phyloP scores from a whole-genome alignment of 2,329 filamentous ascomycete genomes.

The Pseudodiploospora longispora region DNA sequence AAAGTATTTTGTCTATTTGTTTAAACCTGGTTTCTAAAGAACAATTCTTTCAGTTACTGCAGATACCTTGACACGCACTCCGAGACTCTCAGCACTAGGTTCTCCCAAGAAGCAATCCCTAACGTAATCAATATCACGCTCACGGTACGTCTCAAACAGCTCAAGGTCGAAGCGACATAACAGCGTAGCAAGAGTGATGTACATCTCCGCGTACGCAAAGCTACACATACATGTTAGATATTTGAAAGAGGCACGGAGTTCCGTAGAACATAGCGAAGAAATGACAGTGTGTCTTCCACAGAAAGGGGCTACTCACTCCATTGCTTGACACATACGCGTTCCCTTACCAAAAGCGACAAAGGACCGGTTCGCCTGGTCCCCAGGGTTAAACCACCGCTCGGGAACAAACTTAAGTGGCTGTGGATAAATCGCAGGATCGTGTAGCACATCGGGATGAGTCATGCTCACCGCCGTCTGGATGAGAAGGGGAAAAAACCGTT shows the following conservation, averaged over 20 bases:
- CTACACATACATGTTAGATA: not conserved
- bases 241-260: no score
- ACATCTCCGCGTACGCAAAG: not conserved
- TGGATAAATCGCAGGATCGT: not conserved
- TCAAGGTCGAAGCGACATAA: not conserved
- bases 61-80: no score
- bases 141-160: constrained; percentile 1
- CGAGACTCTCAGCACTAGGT: no score
- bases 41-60: no score
- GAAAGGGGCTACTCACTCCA: not conserved
- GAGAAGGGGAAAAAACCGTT: not conserved
- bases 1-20: no score
- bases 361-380: not conserved
- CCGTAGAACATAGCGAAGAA: no score
- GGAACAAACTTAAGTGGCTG: not conserved
- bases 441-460: not conserved
- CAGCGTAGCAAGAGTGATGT: not conserved
- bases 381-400: constrained; percentile 1
- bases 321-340: not conserved
- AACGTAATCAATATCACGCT: no score
- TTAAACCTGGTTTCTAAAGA: no score
- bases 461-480: not conserved
- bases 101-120: no score
- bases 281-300: no score
- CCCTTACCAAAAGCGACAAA: not conserved